phyloP scores from a whole-genome alignment of 2,329 filamentous ascomycete genomes.

The Peltaster fructicola region DNA sequence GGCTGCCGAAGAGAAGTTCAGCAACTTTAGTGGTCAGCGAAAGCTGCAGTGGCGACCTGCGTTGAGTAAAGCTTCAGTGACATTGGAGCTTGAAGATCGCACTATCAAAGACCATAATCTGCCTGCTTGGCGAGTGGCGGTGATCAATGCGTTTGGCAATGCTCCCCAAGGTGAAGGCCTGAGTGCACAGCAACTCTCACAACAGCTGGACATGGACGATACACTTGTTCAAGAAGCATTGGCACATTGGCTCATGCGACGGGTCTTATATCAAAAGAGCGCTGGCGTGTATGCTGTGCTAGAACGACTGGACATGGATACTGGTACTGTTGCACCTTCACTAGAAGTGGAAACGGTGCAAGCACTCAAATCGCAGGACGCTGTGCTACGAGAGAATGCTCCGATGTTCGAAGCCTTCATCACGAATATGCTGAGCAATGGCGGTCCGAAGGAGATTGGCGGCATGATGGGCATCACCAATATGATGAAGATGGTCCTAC shows the following conservation, averaged over 20 bases:
- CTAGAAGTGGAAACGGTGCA: constrained; percentile 23
- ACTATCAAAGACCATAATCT: constrained; percentile 51
- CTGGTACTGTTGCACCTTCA: constrained; percentile 19
- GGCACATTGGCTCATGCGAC: constrained; percentile 52
- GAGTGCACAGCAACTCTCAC: constrained; percentile 28
- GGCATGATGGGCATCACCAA: constrained; percentile 76
- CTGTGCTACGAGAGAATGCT: constrained; percentile 49
- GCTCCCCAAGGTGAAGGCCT: constrained; percentile 9
- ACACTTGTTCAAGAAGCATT: constrained; percentile 51
- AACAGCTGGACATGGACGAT: constrained; percentile 52
- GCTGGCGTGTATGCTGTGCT: constrained; percentile 46
- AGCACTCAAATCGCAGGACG: constrained; percentile 34
- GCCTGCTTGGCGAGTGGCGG: constrained; percentile 68
- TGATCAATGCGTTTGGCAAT: constrained; percentile 58
- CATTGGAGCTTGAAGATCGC: constrained; percentile 69
- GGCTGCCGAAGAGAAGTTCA: constrained; percentile 56
- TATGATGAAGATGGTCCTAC: constrained; percentile 88
- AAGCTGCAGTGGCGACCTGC: constrained; percentile 81
- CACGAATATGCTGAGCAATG: constrained; percentile 85
- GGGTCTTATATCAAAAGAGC: constrained; percentile 41
- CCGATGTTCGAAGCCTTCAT: constrained; percentile 83
- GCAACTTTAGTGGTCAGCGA: constrained; percentile 61
- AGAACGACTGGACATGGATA: constrained; percentile 37
- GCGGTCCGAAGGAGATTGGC: constrained; percentile 31
- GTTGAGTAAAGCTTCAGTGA: constrained; percentile 62